A percentile compares a stretch with the other conserved stretches of the same genome.
These are phyloP conservation scores for Picea abies DNA, from an alignment of 83 land plant genomes.

Conservation along the genomic window DNA sequence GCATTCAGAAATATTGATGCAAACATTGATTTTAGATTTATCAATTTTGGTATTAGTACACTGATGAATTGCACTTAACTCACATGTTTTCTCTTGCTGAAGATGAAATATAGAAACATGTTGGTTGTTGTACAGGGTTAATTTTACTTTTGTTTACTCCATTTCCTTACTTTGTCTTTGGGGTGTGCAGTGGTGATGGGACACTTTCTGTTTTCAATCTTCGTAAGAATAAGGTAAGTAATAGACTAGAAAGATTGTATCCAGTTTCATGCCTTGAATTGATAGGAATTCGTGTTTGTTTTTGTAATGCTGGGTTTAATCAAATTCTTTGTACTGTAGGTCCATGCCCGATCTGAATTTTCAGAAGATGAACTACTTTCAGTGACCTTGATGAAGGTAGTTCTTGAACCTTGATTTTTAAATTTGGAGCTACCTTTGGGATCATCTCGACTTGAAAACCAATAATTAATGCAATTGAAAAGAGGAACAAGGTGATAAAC, in stretches of 20 bases:
- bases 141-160: background rate
- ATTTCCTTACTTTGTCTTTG: constrained; percentile 6
- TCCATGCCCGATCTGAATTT: constrained; percentile 78
- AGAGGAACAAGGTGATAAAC: background rate
- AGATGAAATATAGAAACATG: background rate
- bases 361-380: constrained; percentile 96
- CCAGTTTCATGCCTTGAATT: background rate
- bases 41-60: background rate
- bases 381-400: constrained; percentile 80
- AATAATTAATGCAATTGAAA: background rate
- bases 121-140: background rate
- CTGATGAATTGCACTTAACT: background rate
- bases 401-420: background rate
- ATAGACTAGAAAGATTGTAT: background rate
- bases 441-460: background rate
- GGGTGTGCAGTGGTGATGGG: constrained; percentile 85
- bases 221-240: constrained; percentile 64
- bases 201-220: constrained; percentile 85
- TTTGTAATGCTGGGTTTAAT: background rate
- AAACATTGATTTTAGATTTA: background rate
- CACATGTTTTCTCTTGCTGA: background rate
- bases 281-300: background rate
- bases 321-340: constrained; percentile 28
- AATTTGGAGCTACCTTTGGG: background rate
- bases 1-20: background rate